A percentile compares a stretch with the other conserved stretches of the same genome.
Conservation (phyloP, 1,139 yeast species). For the Wickerhamomyces sp. region DNA sequence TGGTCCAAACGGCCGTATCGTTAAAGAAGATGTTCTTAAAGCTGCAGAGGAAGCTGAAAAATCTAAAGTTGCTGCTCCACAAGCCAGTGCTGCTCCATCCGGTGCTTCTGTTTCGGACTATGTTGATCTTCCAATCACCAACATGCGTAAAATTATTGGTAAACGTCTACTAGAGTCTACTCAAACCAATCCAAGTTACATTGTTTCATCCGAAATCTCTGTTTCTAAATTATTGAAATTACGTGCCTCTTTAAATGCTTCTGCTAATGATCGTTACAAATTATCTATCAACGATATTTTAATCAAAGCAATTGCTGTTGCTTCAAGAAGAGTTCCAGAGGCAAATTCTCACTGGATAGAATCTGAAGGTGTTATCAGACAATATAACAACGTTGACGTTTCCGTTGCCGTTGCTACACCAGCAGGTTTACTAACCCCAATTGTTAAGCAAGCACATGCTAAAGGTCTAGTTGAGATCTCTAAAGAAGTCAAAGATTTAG, state of each 20-base stretch:
- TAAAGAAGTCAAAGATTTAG: conserved; percentile 81
- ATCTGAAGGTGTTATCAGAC: conserved; percentile 84
- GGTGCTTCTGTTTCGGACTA: conserved; percentile 46
- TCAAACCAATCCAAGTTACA: conserved; percentile 84
- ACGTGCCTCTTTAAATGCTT: conserved; percentile 82
- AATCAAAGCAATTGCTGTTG: conserved; percentile 90
- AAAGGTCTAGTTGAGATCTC: conserved; percentile 86
- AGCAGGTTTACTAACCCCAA: conserved; percentile 95
- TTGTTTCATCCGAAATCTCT: conserved; percentile 80
- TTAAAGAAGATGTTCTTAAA: conserved; percentile 84
- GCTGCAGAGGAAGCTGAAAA: conserved; percentile 42
- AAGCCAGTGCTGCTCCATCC: conserved; percentile 39
- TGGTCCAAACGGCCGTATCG: conserved; percentile 93
- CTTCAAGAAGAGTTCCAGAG: conserved; percentile 87
- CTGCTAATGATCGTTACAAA: conserved; percentile 84
- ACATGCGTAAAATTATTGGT: conserved; percentile 94
- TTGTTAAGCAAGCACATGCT: conserved; percentile 79
- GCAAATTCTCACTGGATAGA: conserved; percentile 95
- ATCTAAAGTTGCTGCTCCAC: conserved; percentile 39
- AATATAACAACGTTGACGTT: conserved; percentile 87
- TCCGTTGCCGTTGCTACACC: conserved; percentile 99
- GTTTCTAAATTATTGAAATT: conserved; percentile 89
- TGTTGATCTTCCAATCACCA: conserved; percentile 81
- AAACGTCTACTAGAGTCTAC: conserved; percentile 83
- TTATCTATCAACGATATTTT: conserved; percentile 91